A percentile compares a stretch with the other conserved stretches of the same genome.
Evolutionary conservation across 352 stramenopile genomes (phyloP).

Genomic region (Phytophthora agathidicida): DNA sequence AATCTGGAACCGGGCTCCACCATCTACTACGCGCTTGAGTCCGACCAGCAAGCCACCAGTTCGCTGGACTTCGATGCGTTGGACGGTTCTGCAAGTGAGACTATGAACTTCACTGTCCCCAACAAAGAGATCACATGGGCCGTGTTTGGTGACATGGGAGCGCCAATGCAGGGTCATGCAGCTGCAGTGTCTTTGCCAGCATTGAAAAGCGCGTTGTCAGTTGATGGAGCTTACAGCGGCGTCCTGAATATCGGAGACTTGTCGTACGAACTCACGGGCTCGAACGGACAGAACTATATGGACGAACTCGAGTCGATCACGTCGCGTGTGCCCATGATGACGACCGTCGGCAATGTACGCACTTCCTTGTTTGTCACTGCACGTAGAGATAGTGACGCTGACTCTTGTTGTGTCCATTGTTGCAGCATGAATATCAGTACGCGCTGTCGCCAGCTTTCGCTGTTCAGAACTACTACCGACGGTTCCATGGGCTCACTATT

Average conservation of each 20-base stretch:
- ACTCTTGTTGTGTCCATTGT: constrained; percentile 3
- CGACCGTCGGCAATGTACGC: constrained; percentile 76
- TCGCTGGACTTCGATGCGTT: constrained; percentile 26
- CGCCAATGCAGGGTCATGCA: constrained; percentile 55
- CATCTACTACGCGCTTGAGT: constrained; percentile 68
- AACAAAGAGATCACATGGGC: constrained; percentile 63
- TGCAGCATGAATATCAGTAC: constrained; percentile 78
- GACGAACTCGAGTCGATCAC: constrained; percentile 66
- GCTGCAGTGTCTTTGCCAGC: constrained; percentile 67
- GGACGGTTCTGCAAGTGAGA: constrained; percentile 3
- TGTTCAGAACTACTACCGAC: constrained; percentile 76
- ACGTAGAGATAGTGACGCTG: neutral
- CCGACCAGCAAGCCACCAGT: constrained; percentile 17
- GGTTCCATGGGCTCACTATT: constrained; percentile 59
- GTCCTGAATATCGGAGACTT: constrained; percentile 81
- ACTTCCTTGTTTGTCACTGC: neutral
- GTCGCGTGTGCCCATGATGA: constrained; percentile 70
- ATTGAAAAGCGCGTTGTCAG: constrained; percentile 55
- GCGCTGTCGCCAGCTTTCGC: constrained; percentile 51
- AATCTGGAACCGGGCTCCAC: constrained; percentile 50
- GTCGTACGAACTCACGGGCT: constrained; percentile 66
- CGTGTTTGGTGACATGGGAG: constrained; percentile 77
- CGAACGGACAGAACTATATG: constrained; percentile 78
- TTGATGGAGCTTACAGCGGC: constrained; percentile 47
- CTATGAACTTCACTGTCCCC: constrained; percentile 59